phyloP scores from a whole-genome alignment of 495 filamentous ascomycete species.

The Penicillium cosmopolitanum region DNA sequence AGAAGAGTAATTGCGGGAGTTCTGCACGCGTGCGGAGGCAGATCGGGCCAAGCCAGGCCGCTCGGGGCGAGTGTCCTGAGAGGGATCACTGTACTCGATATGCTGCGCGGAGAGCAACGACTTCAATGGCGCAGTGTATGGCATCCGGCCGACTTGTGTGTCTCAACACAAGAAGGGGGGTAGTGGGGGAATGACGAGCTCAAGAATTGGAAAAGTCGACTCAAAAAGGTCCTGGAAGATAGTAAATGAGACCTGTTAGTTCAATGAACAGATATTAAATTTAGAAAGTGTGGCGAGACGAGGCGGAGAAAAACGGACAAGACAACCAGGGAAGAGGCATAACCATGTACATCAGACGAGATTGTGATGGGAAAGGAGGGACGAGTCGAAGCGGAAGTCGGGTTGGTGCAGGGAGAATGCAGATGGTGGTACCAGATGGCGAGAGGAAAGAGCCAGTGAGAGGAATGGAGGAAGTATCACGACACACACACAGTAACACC shows the following conservation, averaged over 20 bases:
- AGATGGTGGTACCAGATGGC: slow-evolving; percentile 24
- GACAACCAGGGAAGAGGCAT: slow-evolving; percentile 16
- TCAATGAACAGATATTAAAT: slow-evolving; percentile 12
- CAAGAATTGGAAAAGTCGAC: slow-evolving; percentile 11
- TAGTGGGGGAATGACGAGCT: slow-evolving; percentile 2
- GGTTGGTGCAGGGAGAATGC: slow-evolving; percentile 22
- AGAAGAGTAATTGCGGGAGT: slow-evolving; percentile 78
- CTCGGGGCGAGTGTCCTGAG: slow-evolving; percentile 54
- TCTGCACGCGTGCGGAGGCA: slow-evolving; percentile 50
- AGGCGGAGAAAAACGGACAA: slow-evolving; percentile 16
- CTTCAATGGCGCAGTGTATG: slow-evolving; percentile 89
- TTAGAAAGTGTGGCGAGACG: slow-evolving; percentile 17
- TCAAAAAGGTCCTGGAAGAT: slow-evolving; percentile 6
- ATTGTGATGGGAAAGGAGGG: slow-evolving; percentile 18
- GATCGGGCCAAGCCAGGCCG: slow-evolving; percentile 40
- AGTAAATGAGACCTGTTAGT: slow-evolving; percentile 15
- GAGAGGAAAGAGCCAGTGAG: slow-evolving; percentile 29
- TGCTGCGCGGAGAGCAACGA: slow-evolving; percentile 73
- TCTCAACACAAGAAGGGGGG: slow-evolving; percentile 40
- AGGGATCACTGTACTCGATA: slow-evolving; percentile 64
- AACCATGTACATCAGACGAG: slow-evolving; percentile 20
- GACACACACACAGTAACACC: slow-evolving; percentile 30
- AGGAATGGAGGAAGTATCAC: slow-evolving; percentile 22
- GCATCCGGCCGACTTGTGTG: slow-evolving; percentile 69
- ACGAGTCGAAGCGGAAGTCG: slow-evolving; percentile 12